These are phyloP conservation scores for Cystoisospora suis DNA, from an alignment of 169 alveolate genomes.

Conservation along the genomic window DNA sequence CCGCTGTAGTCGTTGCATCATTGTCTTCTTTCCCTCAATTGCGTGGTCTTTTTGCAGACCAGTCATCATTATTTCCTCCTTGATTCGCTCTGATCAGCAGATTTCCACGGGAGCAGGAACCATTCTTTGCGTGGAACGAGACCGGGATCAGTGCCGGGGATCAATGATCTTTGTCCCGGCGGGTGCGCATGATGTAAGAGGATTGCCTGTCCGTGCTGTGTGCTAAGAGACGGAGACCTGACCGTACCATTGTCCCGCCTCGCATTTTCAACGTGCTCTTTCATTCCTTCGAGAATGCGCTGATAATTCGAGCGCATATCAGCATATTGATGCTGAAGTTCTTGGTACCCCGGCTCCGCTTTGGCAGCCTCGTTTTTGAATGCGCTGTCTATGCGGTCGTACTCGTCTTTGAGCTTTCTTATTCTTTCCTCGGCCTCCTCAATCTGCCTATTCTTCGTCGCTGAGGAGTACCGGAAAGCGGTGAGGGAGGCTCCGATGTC, in stretches of 20 bases:
- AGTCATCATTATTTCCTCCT: neutral
- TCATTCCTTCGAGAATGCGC: neutral
- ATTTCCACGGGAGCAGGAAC: too few species aligned
- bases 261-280: slow-evolving; percentile 13
- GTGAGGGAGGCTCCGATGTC: too few species aligned
- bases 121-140: neutral
- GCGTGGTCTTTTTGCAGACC: slow-evolving; percentile 5
- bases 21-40: neutral
- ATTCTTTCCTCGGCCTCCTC: neutral
- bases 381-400: neutral
- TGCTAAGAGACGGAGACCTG: too few species aligned
- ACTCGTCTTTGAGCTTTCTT: neutral
- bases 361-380: neutral
- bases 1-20: slow-evolving; percentile 15
- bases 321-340: slow-evolving; percentile 17
- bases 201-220: too few species aligned
- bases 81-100: neutral
- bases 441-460: neutral
- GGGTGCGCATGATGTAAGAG: neutral
- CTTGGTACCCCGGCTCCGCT: slow-evolving; percentile 16
- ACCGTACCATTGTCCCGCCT: slow-evolving; percentile 12
- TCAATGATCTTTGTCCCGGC: neutral
- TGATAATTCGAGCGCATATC: neutral
- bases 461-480: neutral
- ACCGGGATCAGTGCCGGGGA: neutral